Percentiles rank a stretch among this genome's conserved stretches.
phyloP scores from a whole-genome alignment of 768 basidiomycete genomes.

The Phylloporus sp. region DNA sequence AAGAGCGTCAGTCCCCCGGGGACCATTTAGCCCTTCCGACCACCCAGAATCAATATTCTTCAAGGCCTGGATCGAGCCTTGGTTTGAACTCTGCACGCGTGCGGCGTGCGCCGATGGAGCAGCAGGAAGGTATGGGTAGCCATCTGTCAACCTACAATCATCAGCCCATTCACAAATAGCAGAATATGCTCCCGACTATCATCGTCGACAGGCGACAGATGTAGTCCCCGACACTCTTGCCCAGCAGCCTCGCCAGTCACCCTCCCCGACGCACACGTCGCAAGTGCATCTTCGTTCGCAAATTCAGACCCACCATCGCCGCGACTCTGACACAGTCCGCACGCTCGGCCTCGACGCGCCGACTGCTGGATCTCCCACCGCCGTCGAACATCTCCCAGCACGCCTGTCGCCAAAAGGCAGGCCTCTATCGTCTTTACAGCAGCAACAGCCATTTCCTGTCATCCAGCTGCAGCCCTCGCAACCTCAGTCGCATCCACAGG shows the following conservation, averaged over 20 bases:
- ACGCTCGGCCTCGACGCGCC: conserved; percentile 36
- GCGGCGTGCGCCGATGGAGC: conserved; percentile 41
- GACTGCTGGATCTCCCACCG: conserved; percentile 52
- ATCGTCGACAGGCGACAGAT: conserved; percentile 16
- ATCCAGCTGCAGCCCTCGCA: conserved; percentile 23
- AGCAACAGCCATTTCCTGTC: conserved; percentile 26
- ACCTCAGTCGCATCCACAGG: conserved; percentile 17
- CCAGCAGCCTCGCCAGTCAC: conserved; percentile 44
- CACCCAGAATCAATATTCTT: conserved; percentile 22
- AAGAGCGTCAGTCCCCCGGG: conserved; percentile 26
- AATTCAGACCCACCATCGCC: conserved; percentile 50
- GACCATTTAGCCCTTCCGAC: conserved; percentile 11
- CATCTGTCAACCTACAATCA: conserved; percentile 7
- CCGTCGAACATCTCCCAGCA: conserved; percentile 37
- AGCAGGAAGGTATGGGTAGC: conserved; percentile 39
- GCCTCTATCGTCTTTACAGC: conserved; percentile 16
- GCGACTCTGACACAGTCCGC: conserved; percentile 74
- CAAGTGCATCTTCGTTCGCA: conserved; percentile 29
- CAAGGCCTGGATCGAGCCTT: conserved; percentile 43
- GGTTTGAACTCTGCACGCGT: conserved; percentile 36
- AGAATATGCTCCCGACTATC: conserved; percentile 27
- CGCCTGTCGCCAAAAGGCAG: conserved; percentile 31
- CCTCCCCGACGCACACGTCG: conserved; percentile 44
- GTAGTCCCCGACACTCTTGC: conserved; percentile 10
- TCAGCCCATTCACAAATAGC: conserved; percentile 8